Percentiles rank a stretch among this genome's conserved stretches.
phyloP scores from a whole-genome alignment of 139 green algal species.

The Gonium pectorale region DNA sequence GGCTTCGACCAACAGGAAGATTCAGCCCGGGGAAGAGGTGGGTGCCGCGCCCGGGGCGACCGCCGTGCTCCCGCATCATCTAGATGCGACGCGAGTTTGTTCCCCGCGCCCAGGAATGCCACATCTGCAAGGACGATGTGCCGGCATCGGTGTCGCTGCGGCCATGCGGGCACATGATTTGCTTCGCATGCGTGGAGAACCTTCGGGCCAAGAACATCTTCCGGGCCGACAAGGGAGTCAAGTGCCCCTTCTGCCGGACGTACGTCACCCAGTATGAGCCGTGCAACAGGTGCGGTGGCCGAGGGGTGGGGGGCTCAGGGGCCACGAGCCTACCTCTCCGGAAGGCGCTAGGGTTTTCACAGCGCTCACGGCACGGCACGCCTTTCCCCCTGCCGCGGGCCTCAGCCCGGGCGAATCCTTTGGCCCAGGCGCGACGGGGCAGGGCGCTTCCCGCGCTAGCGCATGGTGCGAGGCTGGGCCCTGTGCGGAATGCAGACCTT shows the following conservation, averaged over 20 bases:
- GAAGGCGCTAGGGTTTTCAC: too few relatives aligned
- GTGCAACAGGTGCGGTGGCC: conserved; percentile 29
- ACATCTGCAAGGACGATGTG: conserved; percentile 62
- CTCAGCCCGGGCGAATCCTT: too few relatives aligned
- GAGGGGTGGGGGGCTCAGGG: too few relatives aligned
- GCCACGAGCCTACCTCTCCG: too few relatives aligned
- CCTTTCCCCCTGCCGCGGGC: too few relatives aligned
- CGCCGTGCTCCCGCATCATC: background rate
- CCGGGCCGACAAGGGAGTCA: conserved; percentile 68
- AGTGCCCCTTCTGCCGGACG: conserved; percentile 68
- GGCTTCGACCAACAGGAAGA: conserved; percentile 3
- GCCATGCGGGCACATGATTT: conserved; percentile 66
- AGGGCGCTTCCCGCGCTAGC: too few relatives aligned
- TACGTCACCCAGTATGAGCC: conserved; percentile 61
- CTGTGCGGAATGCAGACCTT: too few relatives aligned
- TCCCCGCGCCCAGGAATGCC: conserved; percentile 52
- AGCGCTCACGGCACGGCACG: too few relatives aligned
- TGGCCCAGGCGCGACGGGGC: too few relatives aligned
- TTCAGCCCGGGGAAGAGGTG: conserved; percentile 35
- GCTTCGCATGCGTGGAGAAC: conserved; percentile 67
- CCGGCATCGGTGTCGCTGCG: conserved; percentile 57
- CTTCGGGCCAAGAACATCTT: conserved; percentile 74
- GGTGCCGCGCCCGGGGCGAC: background rate
- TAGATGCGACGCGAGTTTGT: too few relatives aligned
- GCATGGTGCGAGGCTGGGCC: too few relatives aligned